Conservation (phyloP, 2,329 filamentous ascomycete genomes). For the Stenocarpella maydis region DNA sequence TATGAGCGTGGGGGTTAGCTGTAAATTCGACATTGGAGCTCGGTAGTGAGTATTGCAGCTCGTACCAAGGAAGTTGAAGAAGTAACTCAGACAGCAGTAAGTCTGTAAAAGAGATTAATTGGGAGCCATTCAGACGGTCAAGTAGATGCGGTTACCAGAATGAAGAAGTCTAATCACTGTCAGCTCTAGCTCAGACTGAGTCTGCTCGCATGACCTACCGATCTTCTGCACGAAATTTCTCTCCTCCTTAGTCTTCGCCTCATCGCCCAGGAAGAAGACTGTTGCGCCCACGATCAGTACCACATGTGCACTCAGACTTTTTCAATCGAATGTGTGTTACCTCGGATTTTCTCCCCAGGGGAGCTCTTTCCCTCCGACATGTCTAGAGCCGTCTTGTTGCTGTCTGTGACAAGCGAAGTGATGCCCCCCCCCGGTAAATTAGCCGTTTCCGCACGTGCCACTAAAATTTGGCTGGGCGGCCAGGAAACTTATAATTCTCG, state of each 20-base stretch:
- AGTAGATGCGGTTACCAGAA: background rate
- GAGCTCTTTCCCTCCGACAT: background rate
- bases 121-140: background rate
- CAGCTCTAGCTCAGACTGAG: background rate
- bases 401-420: too few relatives aligned
- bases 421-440: too few relatives aligned
- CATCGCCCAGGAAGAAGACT: background rate
- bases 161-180: background rate
- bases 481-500: too few relatives aligned
- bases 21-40: background rate
- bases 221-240: background rate
- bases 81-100: constrained; percentile 47
- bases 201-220: background rate
- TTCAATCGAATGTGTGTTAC: background rate
- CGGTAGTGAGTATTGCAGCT: background rate
- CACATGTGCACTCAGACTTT: background rate
- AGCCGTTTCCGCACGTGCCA: too few relatives aligned
- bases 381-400: background rate
- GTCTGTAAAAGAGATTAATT: constrained; percentile 35
- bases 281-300: background rate
- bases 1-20: background rate
- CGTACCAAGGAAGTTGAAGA: constrained; percentile 47
- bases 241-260: constrained; percentile 3
- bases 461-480: too few relatives aligned
- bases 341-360: background rate